phyloP scores from a whole-genome alignment of 2,329 filamentous ascomycete genomes.

The Fusarium dimerum region DNA sequence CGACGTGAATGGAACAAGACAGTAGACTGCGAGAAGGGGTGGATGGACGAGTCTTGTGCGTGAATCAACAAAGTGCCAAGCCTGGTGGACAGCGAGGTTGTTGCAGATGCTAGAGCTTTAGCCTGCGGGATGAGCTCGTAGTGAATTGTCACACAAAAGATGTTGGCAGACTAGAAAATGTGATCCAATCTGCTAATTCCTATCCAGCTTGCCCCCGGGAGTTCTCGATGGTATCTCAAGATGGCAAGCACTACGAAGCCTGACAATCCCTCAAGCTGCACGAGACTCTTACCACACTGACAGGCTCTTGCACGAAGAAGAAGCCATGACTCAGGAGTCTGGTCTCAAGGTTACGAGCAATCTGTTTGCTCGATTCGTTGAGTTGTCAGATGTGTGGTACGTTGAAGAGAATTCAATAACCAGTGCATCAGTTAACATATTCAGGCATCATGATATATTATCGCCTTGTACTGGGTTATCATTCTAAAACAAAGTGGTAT shows the following conservation, averaged over 20 bases:
- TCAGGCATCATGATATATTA: slow-evolving; percentile 41
- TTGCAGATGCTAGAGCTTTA: too few relatives aligned
- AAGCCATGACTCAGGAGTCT: slow-evolving; percentile 29
- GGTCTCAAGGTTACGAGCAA: background rate
- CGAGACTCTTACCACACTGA: slow-evolving; percentile 54
- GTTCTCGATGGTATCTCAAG: slow-evolving; percentile 64
- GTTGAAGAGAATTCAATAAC: background rate
- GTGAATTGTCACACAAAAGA: too few relatives aligned
- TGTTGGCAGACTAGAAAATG: too few relatives aligned
- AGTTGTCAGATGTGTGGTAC: slow-evolving; percentile 64
- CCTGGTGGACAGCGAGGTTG: too few relatives aligned
- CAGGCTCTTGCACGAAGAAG: slow-evolving; percentile 39
- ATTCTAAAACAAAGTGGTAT: slow-evolving; percentile 48
- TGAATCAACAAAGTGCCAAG: too few relatives aligned
- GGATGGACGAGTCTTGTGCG: too few relatives aligned
- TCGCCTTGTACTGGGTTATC: slow-evolving; percentile 50
- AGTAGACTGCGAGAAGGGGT: too few relatives aligned
- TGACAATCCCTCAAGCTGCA: slow-evolving; percentile 59
- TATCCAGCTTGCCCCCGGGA: too few relatives aligned
- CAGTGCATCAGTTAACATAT: background rate
- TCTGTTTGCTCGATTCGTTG: slow-evolving; percentile 37
- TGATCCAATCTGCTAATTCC: too few relatives aligned
- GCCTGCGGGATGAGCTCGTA: too few relatives aligned
- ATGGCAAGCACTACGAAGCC: slow-evolving; percentile 59
- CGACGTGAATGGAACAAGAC: too few relatives aligned